Base-by-base conservation (phyloP, 2,329 filamentous ascomycete genomes). In the Podosphaera leucotricha region DNA sequence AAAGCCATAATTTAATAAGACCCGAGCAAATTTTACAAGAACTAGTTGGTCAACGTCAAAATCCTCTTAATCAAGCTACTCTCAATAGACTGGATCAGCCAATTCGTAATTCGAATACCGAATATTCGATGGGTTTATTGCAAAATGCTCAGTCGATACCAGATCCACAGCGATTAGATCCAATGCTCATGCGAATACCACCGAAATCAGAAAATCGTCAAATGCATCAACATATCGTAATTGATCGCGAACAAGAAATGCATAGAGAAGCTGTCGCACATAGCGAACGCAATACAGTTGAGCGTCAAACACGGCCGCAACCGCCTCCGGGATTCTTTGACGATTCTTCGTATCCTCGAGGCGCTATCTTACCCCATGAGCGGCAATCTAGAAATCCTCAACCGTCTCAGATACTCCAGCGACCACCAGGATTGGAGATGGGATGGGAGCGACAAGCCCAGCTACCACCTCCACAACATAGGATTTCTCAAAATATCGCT, bases 81-180 rank as follows among this genome's bases (percentile, higher is more conserved):
- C 65, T 63, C 15, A 58, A 57, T 6, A 63, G 68, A 28, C 58
- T 61, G 30, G 67, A 71, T 43, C 63, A 64, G 47, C 64, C 62
- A 41, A 67, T 64, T 56, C 52, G 52, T 13, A 52, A 53, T 46
- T 54, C 67, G 52, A 81, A 87, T 53, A 73, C 79, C n/a, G 80
- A 92, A 50, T 86, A 90, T 57, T 64, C 93, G 41, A 81, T 92
- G 61, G 80, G 77, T 48, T 67, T 93, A 24, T 90, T 93, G 81
- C 73, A 78, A 52, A 60, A 61, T 48, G 57, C 60, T 19, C 66
- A 68, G 46, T 62, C 62, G 33, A 63, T 60, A 2, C 63, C 67
- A 16, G 69, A 74, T 22, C 58, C 62, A 5, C 66, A 67, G 35
- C 61, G 66, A 48, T 62, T 64, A 28, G 72, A 75, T 43, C 70